These are phyloP conservation scores for Sclerotinia nivalis DNA, from an alignment of 2,329 filamentous ascomycete genomes.

Conservation along the genomic window DNA sequence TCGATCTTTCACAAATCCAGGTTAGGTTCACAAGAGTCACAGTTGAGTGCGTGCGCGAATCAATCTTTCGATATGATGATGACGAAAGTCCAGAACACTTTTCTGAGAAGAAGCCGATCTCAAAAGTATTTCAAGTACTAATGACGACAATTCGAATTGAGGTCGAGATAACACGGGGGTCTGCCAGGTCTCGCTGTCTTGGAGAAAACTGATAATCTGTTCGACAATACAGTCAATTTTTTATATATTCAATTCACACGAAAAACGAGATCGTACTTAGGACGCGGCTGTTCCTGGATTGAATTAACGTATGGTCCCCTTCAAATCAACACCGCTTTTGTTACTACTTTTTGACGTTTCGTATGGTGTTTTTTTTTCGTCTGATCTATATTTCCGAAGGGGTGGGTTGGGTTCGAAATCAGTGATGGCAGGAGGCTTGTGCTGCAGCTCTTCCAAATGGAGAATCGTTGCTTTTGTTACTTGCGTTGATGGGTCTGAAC, in stretches of 20 bases:
- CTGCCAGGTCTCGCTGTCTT: background rate
- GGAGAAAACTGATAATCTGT: background rate
- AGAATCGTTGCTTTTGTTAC: background rate
- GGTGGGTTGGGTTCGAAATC: slow-evolving; percentile 23
- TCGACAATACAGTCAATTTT: background rate
- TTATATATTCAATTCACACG: background rate
- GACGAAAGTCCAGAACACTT: background rate
- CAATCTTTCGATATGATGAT: slow-evolving; percentile 1
- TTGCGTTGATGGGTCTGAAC: background rate
- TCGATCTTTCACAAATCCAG: background rate
- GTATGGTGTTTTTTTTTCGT: slow-evolving; percentile 27
- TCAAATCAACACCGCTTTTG: slow-evolving; percentile 15
- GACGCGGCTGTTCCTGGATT: background rate
- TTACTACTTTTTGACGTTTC: slow-evolving; percentile 7
- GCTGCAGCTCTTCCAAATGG: slow-evolving; percentile 26
- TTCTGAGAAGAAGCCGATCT: background rate
- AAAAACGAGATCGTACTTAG: background rate
- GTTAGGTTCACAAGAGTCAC: background rate
- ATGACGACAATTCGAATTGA: background rate
- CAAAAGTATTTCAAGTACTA: slow-evolving; percentile 5
- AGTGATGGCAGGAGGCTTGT: slow-evolving; percentile 17
- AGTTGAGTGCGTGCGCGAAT: background rate
- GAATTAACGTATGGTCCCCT: background rate
- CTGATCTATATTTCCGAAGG: slow-evolving; percentile 32
- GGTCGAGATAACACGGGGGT: background rate